Conservation (phyloP, 148 eudicot genomes). For the Silene uniflora region DNA sequence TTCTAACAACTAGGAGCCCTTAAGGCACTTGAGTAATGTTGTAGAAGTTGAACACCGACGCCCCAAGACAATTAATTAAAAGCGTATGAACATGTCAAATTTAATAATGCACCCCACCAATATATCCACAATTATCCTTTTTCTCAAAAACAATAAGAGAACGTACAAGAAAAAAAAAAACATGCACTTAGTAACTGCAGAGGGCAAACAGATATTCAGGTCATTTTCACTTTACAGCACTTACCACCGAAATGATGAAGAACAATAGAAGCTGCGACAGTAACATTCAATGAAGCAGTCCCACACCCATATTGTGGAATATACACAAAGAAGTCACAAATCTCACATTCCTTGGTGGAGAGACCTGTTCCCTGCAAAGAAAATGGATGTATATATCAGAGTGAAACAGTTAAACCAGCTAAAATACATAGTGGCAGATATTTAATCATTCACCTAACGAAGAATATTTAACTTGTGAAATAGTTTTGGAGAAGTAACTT, state of each 20-base stretch:
- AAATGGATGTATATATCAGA: background rate
- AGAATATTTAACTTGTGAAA: background rate
- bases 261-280: slow-evolving; percentile 92
- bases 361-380: slow-evolving; percentile 81
- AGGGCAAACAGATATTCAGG: background rate
- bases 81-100: slow-evolving; percentile 2
- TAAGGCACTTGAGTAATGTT: background rate
- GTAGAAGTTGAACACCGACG: background rate
- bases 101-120: background rate
- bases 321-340: slow-evolving; percentile 91
- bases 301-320: slow-evolving; percentile 99
- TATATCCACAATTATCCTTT: background rate
- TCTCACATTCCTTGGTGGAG: slow-evolving; percentile 79
- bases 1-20: background rate
- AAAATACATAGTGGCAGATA: background rate
- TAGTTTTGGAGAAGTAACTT: background rate
- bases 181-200: background rate
- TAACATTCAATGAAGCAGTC: slow-evolving; percentile 91
- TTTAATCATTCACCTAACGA: background rate
- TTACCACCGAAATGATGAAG: slow-evolving; percentile 94
- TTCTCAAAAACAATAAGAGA: background rate
- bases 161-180: too few species aligned
- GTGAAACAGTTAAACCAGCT: background rate
- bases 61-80: background rate
- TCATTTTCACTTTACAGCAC: background rate